These are phyloP conservation scores for Amanita fuliginea DNA, from an alignment of 768 basidiomycete species.

Conservation along the genomic window DNA sequence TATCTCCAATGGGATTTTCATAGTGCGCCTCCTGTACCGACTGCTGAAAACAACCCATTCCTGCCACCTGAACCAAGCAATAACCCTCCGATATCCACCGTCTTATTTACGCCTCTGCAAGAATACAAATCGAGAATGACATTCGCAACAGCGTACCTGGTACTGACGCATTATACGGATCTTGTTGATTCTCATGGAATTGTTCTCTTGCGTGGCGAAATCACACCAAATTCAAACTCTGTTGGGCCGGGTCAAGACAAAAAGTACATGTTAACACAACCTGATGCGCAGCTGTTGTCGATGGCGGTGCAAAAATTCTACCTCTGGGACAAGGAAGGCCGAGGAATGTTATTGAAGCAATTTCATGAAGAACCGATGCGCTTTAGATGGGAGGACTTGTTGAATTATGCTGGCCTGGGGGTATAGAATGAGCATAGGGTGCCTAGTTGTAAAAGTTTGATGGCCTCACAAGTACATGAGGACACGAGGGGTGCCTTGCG, in stretches of 20 bases:
- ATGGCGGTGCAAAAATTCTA: constrained; percentile 84
- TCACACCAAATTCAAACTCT: constrained; percentile 52
- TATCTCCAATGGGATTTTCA: constrained; percentile 89
- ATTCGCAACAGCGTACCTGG: constrained; percentile 87
- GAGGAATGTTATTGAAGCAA: constrained; percentile 37
- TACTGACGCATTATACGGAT: constrained; percentile 88
- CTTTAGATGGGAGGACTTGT: constrained; percentile 76
- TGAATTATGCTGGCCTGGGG: constrained; percentile 35
- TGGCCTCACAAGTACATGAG: neutral
- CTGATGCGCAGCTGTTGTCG: constrained; percentile 76
- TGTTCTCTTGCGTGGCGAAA: constrained; percentile 86
- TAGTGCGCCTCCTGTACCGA: constrained; percentile 50
- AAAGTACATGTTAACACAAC: constrained; percentile 56
- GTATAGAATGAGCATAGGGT: neutral
- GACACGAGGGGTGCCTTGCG: constrained; percentile 36
- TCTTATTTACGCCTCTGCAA: constrained; percentile 86
- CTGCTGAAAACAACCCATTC: constrained; percentile 35
- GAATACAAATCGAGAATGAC: constrained; percentile 83
- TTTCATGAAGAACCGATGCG: constrained; percentile 74
- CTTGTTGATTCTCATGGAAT: constrained; percentile 67
- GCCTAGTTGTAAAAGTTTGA: neutral
- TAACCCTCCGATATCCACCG: constrained; percentile 54
- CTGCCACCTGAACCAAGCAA: constrained; percentile 19
- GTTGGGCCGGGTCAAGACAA: constrained; percentile 23
- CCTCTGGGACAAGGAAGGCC: constrained; percentile 36